Percentiles rank a stretch among this genome's conserved stretches.
Conservation (phyloP, 805 yeast species). For the Pichia kluyveri region DNA sequence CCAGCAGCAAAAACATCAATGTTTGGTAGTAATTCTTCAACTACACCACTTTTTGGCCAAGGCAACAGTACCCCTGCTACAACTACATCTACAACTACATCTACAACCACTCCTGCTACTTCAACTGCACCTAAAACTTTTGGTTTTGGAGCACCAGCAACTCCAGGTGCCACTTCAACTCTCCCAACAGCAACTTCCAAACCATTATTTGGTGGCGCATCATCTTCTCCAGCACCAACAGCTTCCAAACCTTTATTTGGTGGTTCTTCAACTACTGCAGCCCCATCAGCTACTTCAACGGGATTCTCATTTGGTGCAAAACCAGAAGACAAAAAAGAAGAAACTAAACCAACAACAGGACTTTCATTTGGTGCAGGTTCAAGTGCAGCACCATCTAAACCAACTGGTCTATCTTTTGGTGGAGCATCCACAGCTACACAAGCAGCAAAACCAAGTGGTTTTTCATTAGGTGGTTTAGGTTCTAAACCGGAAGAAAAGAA, state of each 20-base stretch:
- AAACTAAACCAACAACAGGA: conserved; percentile 7
- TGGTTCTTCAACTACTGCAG: not conserved
- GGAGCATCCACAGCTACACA: conserved; percentile 3
- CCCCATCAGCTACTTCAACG: not conserved
- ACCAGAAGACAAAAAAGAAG: conserved; percentile 9
- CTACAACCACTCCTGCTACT: not conserved
- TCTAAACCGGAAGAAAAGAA: conserved; percentile 9
- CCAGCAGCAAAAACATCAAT: not conserved
- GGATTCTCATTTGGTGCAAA: conserved; percentile 1
- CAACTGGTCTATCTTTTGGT: conserved; percentile 14
- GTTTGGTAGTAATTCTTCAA: conserved; percentile 3
- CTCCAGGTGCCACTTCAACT: not conserved
- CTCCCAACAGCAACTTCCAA: not conserved
- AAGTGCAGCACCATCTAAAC: conserved; percentile 4
- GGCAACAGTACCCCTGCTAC: not conserved
- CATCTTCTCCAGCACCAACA: not conserved
- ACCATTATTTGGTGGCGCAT: not conserved
- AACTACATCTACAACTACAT: not conserved
- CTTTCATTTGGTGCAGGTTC: conserved; percentile 9
- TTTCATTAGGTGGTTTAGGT: not conserved
- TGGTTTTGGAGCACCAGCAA: not conserved
- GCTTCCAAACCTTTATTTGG: not conserved
- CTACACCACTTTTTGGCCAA: conserved; percentile 1
- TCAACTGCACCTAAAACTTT: not conserved
- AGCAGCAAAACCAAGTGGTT: conserved; percentile 2